Conservation (phyloP, 2,329 filamentous ascomycete species). For the Colletotrichum sp. region DNA sequence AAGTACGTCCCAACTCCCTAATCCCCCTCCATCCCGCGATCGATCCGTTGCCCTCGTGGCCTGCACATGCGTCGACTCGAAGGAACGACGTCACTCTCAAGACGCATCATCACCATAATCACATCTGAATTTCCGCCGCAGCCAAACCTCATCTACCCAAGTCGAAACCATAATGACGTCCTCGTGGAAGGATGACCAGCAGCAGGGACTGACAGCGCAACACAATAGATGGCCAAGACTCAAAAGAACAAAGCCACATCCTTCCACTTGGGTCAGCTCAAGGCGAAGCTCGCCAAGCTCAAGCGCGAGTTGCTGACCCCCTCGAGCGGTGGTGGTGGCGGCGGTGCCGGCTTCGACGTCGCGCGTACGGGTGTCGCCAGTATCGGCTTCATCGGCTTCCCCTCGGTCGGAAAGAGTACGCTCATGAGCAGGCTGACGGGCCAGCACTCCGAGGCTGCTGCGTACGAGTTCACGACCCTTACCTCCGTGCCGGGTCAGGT, state of each 20-base stretch:
- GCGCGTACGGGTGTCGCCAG: conserved; percentile 96
- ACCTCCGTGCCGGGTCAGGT: conserved; percentile 98
- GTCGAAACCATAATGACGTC: neutral
- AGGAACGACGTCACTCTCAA: neutral
- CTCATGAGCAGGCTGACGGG: conserved; percentile 94
- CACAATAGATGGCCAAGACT: conserved; percentile 83
- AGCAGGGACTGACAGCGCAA: neutral
- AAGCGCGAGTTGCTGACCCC: conserved; percentile 95
- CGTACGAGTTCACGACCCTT: conserved; percentile 98
- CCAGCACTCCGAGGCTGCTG: conserved; percentile 95
- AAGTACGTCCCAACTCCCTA: conserved; percentile 62
- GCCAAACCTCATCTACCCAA: neutral
- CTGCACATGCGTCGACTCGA: neutral
- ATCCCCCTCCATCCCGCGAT: conserved; percentile 10
- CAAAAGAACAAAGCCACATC: conserved; percentile 98
- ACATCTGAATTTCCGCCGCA: neutral
- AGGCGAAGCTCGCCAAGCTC: conserved; percentile 97
- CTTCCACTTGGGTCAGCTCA: conserved; percentile 93
- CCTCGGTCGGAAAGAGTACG: conserved; percentile 97
- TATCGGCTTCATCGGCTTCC: conserved; percentile 97
- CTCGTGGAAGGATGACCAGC: neutral
- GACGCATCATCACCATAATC: neutral
- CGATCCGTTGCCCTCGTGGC: neutral
- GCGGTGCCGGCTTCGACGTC: conserved; percentile 92
- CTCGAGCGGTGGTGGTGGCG: conserved; percentile 81